A percentile compares a stretch with the other conserved stretches of the same genome.
These are phyloP conservation scores for Claviceps paspali DNA, from an alignment of 2,329 filamentous ascomycete species.

Conservation along the genomic window DNA sequence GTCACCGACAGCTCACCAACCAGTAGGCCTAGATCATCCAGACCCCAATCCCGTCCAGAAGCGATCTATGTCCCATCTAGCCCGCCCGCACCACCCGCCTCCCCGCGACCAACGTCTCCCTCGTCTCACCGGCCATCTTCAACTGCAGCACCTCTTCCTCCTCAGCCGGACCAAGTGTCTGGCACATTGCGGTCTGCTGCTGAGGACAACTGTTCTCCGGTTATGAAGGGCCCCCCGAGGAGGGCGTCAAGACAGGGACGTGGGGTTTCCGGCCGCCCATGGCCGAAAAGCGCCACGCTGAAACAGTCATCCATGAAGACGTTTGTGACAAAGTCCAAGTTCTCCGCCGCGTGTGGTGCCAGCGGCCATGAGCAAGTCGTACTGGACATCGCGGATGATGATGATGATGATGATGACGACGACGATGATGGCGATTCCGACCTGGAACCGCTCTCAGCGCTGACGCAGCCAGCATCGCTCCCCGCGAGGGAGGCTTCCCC, in stretches of 20 bases:
- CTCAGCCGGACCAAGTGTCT: slow-evolving; percentile 10
- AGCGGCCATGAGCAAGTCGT: too few species aligned
- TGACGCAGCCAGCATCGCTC: background rate
- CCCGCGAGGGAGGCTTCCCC: background rate
- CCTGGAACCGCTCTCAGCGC: slow-evolving; percentile 2
- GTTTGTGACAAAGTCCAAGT: slow-evolving; percentile 10
- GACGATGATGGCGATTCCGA: slow-evolving; percentile 8
- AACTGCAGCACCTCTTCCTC: slow-evolving; percentile 3
- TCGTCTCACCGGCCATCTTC: slow-evolving; percentile 9
- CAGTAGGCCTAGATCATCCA: slow-evolving; percentile 21
- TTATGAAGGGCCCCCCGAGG: slow-evolving; percentile 2
- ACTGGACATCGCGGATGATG: background rate
- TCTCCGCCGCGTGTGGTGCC: too few species aligned
- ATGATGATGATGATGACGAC: background rate
- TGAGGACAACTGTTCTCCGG: slow-evolving; percentile 9
- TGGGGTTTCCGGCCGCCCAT: background rate
- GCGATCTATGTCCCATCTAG: slow-evolving; percentile 31
- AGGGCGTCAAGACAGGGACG: background rate
- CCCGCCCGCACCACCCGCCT: slow-evolving; percentile 14
- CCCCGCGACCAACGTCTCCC: slow-evolving; percentile 16
- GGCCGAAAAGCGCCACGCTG: slow-evolving; percentile 3
- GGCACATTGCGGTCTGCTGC: slow-evolving; percentile 12
- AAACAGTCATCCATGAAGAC: slow-evolving; percentile 21
- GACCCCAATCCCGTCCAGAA: slow-evolving; percentile 14
- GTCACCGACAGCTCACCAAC: slow-evolving; percentile 27